Percentiles rank a stretch among this genome's conserved stretches.
phyloP scores from a whole-genome alignment of 768 basidiomycete genomes.

The Calocera viscosa region DNA sequence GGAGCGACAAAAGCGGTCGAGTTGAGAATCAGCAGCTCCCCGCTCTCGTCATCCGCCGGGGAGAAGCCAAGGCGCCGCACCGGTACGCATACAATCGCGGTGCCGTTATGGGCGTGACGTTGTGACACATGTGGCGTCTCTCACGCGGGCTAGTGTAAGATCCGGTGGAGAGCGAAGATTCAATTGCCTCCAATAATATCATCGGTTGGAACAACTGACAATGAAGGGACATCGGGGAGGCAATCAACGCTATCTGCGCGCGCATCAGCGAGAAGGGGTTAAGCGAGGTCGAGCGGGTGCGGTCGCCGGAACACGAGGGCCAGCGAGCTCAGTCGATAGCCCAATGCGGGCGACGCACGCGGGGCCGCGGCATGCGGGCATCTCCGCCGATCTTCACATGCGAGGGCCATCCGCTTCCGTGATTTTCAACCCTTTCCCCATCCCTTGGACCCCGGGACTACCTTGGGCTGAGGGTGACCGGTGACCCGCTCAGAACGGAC shows the following conservation, averaged over 20 bases:
- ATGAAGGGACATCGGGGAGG: background rate
- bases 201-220: conserved; percentile 7
- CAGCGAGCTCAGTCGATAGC: conserved; percentile 2
- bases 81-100: background rate
- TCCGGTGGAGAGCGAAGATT: conserved; percentile 5
- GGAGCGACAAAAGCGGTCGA: background rate
- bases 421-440: background rate
- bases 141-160: background rate
- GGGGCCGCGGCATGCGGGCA: background rate
- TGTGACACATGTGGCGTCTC: background rate
- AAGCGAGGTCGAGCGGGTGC: background rate
- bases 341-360: background rate
- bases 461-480: background rate
- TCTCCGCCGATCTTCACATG: conserved; percentile 9
- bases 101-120: background rate
- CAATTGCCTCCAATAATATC: background rate
- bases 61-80: background rate
- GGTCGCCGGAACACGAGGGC: conserved; percentile 9
- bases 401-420: background rate
- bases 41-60: background rate
- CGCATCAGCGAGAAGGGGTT: background rate
- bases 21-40: background rate
- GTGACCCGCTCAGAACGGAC: background rate
- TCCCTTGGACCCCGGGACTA: background rate
- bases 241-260: background rate